Percentiles rank a stretch among this genome's conserved stretches.
phyloP scores from a whole-genome alignment of 768 basidiomycete species.

The Dioszegia crocea region DNA sequence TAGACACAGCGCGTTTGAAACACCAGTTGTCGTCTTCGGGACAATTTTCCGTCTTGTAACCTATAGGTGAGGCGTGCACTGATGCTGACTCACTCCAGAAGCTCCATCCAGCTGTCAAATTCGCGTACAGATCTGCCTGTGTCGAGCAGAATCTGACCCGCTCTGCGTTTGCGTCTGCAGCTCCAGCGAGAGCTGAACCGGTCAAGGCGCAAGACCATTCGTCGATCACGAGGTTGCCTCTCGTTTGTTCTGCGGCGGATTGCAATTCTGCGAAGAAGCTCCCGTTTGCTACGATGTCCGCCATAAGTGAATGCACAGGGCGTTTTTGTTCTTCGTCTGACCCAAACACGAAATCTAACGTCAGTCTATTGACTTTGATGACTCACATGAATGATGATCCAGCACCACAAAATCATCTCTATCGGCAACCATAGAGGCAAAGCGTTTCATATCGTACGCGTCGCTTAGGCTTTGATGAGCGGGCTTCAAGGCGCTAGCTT shows the following conservation, averaged over 20 bases:
- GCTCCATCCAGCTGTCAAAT: conserved; percentile 60
- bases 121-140: conserved; percentile 61
- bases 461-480: conserved; percentile 27
- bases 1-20: conserved; percentile 49
- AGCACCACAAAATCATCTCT: conserved; percentile 51
- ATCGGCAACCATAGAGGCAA: conserved; percentile 35
- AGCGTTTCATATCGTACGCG: conserved; percentile 38
- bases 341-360: conserved; percentile 28
- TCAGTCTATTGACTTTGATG: neutral
- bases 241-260: conserved; percentile 36
- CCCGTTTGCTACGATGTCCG: conserved; percentile 23
- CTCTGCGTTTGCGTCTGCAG: conserved; percentile 36
- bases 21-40: conserved; percentile 64
- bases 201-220: conserved; percentile 58
- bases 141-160: conserved; percentile 58
- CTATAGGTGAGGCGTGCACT: conserved; percentile 44
- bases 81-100: conserved; percentile 61
- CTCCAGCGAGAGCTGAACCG: conserved; percentile 54
- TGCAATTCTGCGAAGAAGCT: conserved; percentile 24
- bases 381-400: conserved; percentile 32
- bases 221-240: conserved; percentile 36
- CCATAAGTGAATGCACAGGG: conserved; percentile 47
- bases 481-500: neutral
- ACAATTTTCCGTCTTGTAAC: conserved; percentile 63
- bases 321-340: conserved; percentile 18